phyloP scores from a whole-genome alignment of 129 eudicot species.

The Flaveria brownii region DNA sequence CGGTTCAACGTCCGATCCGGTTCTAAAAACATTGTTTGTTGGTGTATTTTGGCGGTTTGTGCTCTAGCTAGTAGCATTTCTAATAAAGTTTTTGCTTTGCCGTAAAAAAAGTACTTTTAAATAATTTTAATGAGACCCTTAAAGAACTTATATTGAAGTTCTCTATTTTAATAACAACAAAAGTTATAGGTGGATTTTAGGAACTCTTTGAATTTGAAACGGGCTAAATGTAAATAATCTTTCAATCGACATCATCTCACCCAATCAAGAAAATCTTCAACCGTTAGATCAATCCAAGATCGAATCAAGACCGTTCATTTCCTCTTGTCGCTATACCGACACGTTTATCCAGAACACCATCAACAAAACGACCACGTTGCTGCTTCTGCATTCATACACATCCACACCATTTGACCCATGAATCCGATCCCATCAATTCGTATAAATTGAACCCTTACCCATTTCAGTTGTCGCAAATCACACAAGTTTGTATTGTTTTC shows the following conservation, averaged over 20 bases:
- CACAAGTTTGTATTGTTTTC: constrained; percentile 19
- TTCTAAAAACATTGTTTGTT: too few species aligned
- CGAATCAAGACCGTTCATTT: constrained; percentile 18
- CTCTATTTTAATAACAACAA: too few species aligned
- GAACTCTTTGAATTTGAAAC: not conserved
- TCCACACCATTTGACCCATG: constrained; percentile 26
- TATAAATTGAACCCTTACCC: constrained; percentile 47
- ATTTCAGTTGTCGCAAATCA: constrained; percentile 23
- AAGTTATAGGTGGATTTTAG: not conserved
- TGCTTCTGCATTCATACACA: constrained; percentile 27
- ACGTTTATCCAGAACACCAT: constrained; percentile 31
- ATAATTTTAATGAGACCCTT: too few species aligned
- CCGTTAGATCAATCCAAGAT: constrained; percentile 24
- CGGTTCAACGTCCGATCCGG: too few species aligned
- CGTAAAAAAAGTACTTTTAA: too few species aligned
- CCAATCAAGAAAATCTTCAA: not conserved
- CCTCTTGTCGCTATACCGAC: constrained; percentile 11
- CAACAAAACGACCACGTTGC: constrained; percentile 28
- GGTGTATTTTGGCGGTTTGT: too few species aligned
- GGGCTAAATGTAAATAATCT: not conserved
- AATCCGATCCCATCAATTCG: not conserved
- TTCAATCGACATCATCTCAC: not conserved
- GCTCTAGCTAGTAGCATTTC: too few species aligned
- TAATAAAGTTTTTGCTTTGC: too few species aligned
- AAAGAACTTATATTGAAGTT: too few species aligned